phyloP scores from a whole-genome alignment of 495 filamentous ascomycete genomes.

The Pyrenula aspistea region DNA sequence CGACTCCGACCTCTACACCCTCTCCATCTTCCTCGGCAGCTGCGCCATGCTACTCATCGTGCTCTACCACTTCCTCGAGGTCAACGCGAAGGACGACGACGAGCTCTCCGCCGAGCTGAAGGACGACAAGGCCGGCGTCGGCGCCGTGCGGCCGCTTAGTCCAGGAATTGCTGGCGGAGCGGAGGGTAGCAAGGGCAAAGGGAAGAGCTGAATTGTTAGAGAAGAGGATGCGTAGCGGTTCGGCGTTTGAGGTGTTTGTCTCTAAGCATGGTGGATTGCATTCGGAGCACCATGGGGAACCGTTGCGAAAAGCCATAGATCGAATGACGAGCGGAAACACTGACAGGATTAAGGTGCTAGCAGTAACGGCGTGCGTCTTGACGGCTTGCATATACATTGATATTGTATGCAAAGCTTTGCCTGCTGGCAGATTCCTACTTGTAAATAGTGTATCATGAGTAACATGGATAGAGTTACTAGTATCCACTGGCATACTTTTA shows the following conservation, averaged over 20 bases:
- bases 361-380: too few relatives aligned
- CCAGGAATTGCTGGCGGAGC: constrained; percentile 7
- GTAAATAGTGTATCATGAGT: background rate
- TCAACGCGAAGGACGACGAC: constrained; percentile 62
- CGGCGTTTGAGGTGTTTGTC: background rate
- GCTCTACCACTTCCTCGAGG: constrained; percentile 92
- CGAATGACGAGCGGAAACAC: too few relatives aligned
- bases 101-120: constrained; percentile 6
- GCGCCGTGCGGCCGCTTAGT: constrained; percentile 12
- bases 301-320: too few relatives aligned
- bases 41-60: constrained; percentile 88
- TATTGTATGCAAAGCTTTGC: too few relatives aligned
- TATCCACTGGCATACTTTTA: background rate
- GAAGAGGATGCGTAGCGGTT: background rate
- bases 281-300: too few relatives aligned
- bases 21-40: constrained; percentile 89
- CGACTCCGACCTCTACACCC: constrained; percentile 30
- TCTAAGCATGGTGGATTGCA: too few relatives aligned
- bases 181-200: background rate
- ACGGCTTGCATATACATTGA: too few relatives aligned
- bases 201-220: too few relatives aligned
- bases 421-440: background rate
- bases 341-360: too few relatives aligned
- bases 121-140: constrained; percentile 17
- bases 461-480: background rate